Evolutionary conservation across 768 basidiomycete genomes (phyloP).

Genomic region (Kwoniella botswanensis): DNA sequence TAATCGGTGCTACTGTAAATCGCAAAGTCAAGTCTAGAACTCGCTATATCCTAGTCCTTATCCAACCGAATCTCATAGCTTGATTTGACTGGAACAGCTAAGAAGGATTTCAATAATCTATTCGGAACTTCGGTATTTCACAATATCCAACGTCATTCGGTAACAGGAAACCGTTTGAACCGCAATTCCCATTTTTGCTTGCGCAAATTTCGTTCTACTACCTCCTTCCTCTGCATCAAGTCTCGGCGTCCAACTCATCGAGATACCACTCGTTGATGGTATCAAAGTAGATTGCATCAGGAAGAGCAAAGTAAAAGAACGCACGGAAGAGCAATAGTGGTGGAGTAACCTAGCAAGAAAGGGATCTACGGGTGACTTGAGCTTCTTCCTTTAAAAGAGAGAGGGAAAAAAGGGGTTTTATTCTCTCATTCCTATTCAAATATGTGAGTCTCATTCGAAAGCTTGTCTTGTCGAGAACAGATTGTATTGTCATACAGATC

Average conservation of each 20-base stretch:
- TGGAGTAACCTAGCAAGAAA: not conserved
- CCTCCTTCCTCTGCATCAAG: not conserved
- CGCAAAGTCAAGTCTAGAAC: slow-evolving; percentile 2
- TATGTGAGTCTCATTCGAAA: not conserved
- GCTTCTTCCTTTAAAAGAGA: not conserved
- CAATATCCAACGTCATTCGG: no score
- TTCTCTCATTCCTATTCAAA: not conserved
- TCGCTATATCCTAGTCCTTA: not conserved
- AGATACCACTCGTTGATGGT: not conserved
- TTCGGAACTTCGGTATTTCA: not conserved
- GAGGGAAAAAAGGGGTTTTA: not conserved
- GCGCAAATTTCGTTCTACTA: not conserved
- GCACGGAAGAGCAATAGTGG: slow-evolving; percentile 1
- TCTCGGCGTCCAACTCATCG: no score
- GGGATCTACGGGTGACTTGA: not conserved
- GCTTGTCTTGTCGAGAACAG: not conserved
- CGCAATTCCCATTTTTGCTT: not conserved
- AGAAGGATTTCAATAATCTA: no score
- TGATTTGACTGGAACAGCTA: no score
- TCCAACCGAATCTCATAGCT: not conserved
- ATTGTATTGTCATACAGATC: not conserved
- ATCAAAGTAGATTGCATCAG: not conserved
- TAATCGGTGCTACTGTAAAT: no score
- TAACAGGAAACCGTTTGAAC: not conserved
- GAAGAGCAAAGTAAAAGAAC: slow-evolving; percentile 1